Percentiles rank a stretch among this genome's conserved stretches.
These are phyloP conservation scores for Flaveria bidentis DNA, from an alignment of 129 eudicot species.

Conservation along the genomic window DNA sequence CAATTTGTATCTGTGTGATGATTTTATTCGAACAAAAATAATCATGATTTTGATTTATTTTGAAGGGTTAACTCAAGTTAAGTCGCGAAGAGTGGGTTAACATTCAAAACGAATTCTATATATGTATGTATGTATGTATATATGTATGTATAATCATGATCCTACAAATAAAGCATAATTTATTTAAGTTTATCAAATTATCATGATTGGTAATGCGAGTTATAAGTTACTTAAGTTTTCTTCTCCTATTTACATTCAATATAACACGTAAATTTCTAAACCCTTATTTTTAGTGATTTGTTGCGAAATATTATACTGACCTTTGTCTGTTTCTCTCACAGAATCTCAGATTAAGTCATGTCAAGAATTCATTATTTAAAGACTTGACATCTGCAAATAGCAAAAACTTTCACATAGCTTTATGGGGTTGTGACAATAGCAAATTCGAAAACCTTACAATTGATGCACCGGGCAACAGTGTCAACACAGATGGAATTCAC, in stretches of 20 bases:
- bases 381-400: slow-evolving; percentile 46
- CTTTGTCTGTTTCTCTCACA: background rate
- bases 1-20: too few species aligned
- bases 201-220: background rate
- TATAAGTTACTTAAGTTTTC: background rate
- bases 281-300: background rate
- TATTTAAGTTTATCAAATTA: background rate
- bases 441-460: slow-evolving; percentile 29
- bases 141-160: background rate
- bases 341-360: slow-evolving; percentile 36
- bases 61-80: too few species aligned
- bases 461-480: slow-evolving; percentile 45
- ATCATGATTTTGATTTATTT: too few species aligned
- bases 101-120: too few species aligned
- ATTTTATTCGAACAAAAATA: too few species aligned
- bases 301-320: background rate
- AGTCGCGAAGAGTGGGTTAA: too few species aligned
- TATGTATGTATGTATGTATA: too few species aligned
- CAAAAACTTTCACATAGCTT: slow-evolving; percentile 49
- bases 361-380: slow-evolving; percentile 35
- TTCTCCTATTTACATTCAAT: background rate
- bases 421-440: slow-evolving; percentile 38
- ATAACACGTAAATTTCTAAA: background rate
- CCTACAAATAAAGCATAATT: too few species aligned
- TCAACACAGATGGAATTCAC: slow-evolving; percentile 68